Conservation (phyloP, 805 yeast genomes). For the Candida boidinii region DNA sequence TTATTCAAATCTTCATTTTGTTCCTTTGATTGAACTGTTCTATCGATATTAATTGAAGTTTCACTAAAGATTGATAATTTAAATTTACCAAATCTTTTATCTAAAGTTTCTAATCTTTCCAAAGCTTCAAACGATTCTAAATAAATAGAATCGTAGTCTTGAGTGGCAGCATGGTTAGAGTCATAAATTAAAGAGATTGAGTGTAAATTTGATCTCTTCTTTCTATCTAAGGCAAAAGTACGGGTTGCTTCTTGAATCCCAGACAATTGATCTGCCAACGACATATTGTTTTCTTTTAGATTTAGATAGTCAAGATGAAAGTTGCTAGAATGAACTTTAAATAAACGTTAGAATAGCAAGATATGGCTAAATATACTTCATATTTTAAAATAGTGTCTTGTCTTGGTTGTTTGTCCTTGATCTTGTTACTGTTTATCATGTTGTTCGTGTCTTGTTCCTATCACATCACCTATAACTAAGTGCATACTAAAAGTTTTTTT, state of each 20-base stretch:
- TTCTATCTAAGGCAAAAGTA: slow-evolving; percentile 77
- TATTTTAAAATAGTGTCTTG: too few species aligned
- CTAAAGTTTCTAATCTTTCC: slow-evolving; percentile 61
- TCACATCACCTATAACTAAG: too few species aligned
- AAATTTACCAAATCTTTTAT: slow-evolving; percentile 67
- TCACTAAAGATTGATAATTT: slow-evolving; percentile 72
- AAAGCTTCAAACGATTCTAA: slow-evolving; percentile 69
- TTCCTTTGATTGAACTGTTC: slow-evolving; percentile 74
- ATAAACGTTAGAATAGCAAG: too few species aligned
- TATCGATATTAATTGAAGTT: slow-evolving; percentile 69
- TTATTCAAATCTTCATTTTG: slow-evolving; percentile 65
- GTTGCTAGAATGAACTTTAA: too few species aligned
- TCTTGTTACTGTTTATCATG: too few species aligned
- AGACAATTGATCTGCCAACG: slow-evolving; percentile 77
- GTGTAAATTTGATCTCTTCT: slow-evolving; percentile 77
- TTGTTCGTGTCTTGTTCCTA: too few species aligned
- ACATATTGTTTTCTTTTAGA: too few species aligned
- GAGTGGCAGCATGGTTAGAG: slow-evolving; percentile 83
- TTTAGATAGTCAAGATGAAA: too few species aligned
- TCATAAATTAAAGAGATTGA: slow-evolving; percentile 84
- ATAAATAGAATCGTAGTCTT: slow-evolving; percentile 80
- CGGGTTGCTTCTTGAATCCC: slow-evolving; percentile 56
- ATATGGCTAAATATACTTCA: too few species aligned
- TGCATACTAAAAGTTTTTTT: too few species aligned
- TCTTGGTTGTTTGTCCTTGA: too few species aligned